Base-by-base conservation (phyloP, 768 basidiomycete genomes). In the Termitomyces sp. region DNA sequence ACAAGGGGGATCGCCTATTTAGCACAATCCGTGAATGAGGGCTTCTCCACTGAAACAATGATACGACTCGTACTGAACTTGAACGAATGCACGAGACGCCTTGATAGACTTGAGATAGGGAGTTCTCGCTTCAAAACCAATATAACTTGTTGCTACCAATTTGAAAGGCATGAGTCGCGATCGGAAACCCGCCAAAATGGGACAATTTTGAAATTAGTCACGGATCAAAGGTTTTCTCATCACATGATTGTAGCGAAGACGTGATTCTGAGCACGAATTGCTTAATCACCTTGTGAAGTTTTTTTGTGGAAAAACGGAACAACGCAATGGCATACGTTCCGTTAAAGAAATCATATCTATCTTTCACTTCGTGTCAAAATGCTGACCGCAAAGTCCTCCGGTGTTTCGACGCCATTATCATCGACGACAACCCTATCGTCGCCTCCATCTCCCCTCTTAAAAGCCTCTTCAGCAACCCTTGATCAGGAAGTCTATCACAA, bases 1-100 rank as follows among this genome's bases (percentile, higher is more conserved):
- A 42, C n/a, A 61, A 94, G 90, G 93, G 93, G 2, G 93, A 95
- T 64, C 86, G 93, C 10, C 69, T 93, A 57, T 93, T 89, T 75
- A 88, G 88, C 65, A 92, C 92, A 0, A 64, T 83, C n/a, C 74
- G 73, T 23, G 60, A 67, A 48, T 80, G 67, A 64, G 54, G 16
- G 27, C 35, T 52, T 23, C 14, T 32, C 30, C 1, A 12, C 30
- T 43, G 27, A 51, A 50, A 10, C 30, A 9, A 39, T 35, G 14
- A 37, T 37, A 37, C 17, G 9, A 37, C 35, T 37, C 6, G 17
- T 6, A 14, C 12, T 6, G 14, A 37, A 16, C 6, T 14, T 35
- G 35, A 17, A 17, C 35, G 35, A 37, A 37, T 37, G 12, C 16
- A 17, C 6, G 16, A 37, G 35, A 37, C 5, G 19, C n/a, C 19